Evolutionary conservation across 2,329 filamentous ascomycete genomes (phyloP).

Genomic region (Neopestalotiopsis sp.): DNA sequence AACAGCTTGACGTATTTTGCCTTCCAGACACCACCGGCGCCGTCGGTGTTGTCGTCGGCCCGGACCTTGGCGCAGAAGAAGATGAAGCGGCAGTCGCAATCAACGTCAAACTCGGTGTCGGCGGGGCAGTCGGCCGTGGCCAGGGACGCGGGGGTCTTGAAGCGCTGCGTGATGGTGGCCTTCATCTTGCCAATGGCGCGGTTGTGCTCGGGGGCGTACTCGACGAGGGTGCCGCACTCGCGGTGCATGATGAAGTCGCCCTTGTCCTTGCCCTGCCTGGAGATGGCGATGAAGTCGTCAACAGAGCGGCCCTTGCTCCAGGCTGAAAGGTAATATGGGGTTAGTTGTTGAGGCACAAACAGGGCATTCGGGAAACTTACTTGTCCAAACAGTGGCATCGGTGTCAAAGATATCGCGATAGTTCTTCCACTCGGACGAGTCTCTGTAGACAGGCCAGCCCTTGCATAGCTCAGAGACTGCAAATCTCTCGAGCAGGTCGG

Average conservation of each 20-base stretch:
- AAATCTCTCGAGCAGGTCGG: constrained; percentile 50
- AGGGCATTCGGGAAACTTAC: constrained; percentile 38
- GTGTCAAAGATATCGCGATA: constrained; percentile 53
- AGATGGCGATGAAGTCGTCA: constrained; percentile 55
- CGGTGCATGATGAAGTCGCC: constrained; percentile 65
- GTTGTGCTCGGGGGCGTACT: constrained; percentile 42
- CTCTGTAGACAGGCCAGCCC: constrained; percentile 59
- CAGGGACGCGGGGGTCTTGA: constrained; percentile 34
- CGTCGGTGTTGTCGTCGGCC: not conserved
- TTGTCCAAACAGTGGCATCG: constrained; percentile 55
- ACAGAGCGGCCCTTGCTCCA: constrained; percentile 50
- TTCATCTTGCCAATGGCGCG: constrained; percentile 60
- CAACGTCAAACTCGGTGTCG: constrained; percentile 50
- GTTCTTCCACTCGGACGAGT: constrained; percentile 59
- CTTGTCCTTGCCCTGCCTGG: constrained; percentile 53
- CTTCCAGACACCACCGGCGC: constrained; percentile 40
- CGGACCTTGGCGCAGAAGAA: constrained; percentile 49
- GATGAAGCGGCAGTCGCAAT: constrained; percentile 57
- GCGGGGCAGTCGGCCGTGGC: constrained; percentile 27
- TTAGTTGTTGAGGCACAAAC: not conserved
- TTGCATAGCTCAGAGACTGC: constrained; percentile 58
- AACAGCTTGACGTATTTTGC: constrained; percentile 53
- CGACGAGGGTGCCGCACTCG: constrained; percentile 54
- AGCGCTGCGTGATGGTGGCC: constrained; percentile 59
- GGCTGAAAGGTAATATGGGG: constrained; percentile 36